Percentiles rank a stretch among this genome's conserved stretches.
Conservation (phyloP, 306 rosid species). For the Mimosa bimucronata region DNA sequence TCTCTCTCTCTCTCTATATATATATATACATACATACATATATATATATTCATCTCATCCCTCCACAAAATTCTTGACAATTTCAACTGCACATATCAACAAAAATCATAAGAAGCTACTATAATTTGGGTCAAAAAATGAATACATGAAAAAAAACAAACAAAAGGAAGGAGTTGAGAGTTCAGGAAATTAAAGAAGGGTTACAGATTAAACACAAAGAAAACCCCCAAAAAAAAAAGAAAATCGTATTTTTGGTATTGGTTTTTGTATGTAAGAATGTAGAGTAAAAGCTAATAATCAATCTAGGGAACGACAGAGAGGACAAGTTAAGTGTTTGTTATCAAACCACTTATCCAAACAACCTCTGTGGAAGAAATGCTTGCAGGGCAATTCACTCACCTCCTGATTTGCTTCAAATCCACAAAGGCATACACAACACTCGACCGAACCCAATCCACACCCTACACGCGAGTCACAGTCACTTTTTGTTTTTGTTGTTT, state of each 20-base stretch:
- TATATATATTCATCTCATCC: background rate
- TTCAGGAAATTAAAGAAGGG: background rate
- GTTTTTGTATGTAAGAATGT: background rate
- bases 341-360: constrained; percentile 83
- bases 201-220: background rate
- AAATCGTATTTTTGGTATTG: background rate
- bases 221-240: background rate
- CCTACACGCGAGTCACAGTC: background rate
- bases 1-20: too few species aligned
- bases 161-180: background rate
- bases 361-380: constrained; percentile 76
- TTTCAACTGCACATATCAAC: background rate
- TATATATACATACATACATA: background rate
- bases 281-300: constrained; percentile 27
- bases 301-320: constrained; percentile 75
- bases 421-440: constrained; percentile 81
- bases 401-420: constrained; percentile 72
- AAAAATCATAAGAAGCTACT: background rate
- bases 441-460: background rate
- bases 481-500: background rate
- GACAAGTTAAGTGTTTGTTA: constrained; percentile 64
- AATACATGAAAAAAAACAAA: background rate
- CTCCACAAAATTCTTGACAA: background rate
- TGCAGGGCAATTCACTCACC: constrained; percentile 79
- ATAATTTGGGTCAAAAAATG: background rate